Conservation (phyloP, 2,329 filamentous ascomycete genomes). For the Biscogniauxia mediterranea region DNA sequence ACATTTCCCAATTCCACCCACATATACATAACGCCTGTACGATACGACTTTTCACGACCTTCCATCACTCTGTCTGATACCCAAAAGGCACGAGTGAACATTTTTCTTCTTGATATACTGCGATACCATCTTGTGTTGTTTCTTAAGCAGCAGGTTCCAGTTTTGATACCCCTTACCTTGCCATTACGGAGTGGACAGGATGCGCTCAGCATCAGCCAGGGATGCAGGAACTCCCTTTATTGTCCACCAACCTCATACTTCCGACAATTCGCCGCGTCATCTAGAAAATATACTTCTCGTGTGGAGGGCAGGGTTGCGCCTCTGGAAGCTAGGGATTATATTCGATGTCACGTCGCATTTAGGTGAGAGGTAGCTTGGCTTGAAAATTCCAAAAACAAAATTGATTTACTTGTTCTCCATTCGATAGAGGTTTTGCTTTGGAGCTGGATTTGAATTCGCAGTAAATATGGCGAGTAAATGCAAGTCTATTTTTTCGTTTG, state of each 20-base stretch:
- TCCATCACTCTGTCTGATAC: not conserved
- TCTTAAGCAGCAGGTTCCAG: constrained; percentile 20
- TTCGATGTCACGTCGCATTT: not conserved
- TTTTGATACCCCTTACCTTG: constrained; percentile 31
- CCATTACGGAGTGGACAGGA: not conserved
- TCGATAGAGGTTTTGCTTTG: not conserved
- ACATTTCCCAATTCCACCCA: constrained; percentile 2
- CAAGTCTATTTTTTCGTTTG: not conserved
- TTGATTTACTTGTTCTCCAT: not conserved
- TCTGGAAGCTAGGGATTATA: not conserved
- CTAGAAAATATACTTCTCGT: not conserved
- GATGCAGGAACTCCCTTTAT: not conserved
- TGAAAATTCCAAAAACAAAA: not conserved
- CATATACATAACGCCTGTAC: constrained; percentile 17
- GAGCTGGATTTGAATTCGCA: not conserved
- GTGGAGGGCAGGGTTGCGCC: not conserved
- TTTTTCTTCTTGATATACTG: constrained; percentile 26
- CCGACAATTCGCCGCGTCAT: not conserved
- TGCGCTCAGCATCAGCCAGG: not conserved
- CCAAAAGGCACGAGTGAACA: constrained; percentile 3
- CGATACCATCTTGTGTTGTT: constrained; percentile 25
- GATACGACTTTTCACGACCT: constrained; percentile 12
- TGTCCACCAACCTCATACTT: not conserved
- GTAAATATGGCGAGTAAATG: not conserved
- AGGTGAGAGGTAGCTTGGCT: not conserved